A percentile compares a stretch with the other conserved stretches of the same genome.
Conservation (phyloP, 169 alveolate genomes). For the Cryptosporidium meleagridis region DNA sequence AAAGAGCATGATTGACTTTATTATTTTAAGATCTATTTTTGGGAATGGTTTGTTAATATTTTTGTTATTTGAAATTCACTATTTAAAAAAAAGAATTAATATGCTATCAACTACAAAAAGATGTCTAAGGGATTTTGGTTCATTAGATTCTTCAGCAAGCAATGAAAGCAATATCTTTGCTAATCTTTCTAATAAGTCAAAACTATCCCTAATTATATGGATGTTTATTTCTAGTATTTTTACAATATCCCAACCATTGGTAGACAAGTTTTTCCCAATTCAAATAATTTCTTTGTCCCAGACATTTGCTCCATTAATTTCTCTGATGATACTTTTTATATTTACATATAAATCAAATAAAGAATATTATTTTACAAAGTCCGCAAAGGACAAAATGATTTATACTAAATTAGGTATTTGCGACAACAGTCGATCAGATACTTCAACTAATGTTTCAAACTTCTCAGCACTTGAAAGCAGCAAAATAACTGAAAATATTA, state of each 20-base stretch:
- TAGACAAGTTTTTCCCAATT: constrained; percentile 12
- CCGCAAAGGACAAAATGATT: background rate
- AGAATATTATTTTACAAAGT: background rate
- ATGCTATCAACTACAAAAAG: background rate
- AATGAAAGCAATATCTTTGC: background rate
- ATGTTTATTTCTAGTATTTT: constrained; percentile 58
- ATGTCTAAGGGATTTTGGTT: background rate
- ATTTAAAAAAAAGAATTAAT: constrained; percentile 32
- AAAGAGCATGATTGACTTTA: constrained; percentile 56
- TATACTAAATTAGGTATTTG: background rate
- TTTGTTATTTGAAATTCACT: constrained; percentile 19
- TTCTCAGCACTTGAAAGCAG: background rate
- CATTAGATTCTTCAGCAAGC: background rate
- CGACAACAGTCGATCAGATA: background rate
- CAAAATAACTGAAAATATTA: constrained; percentile 6
- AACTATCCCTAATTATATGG: constrained; percentile 22
- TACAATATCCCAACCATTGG: constrained; percentile 39
- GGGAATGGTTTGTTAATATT: constrained; percentile 8
- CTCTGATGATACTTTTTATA: constrained; percentile 18
- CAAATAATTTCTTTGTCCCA: constrained; percentile 33
- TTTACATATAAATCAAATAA: background rate
- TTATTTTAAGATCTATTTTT: constrained; percentile 34
- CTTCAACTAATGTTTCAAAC: background rate
- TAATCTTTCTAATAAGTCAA: constrained; percentile 4
- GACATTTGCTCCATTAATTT: constrained; percentile 22